Evolutionary conservation across 768 basidiomycete species (phyloP).

Genomic region (Lentinula raphanica): DNA sequence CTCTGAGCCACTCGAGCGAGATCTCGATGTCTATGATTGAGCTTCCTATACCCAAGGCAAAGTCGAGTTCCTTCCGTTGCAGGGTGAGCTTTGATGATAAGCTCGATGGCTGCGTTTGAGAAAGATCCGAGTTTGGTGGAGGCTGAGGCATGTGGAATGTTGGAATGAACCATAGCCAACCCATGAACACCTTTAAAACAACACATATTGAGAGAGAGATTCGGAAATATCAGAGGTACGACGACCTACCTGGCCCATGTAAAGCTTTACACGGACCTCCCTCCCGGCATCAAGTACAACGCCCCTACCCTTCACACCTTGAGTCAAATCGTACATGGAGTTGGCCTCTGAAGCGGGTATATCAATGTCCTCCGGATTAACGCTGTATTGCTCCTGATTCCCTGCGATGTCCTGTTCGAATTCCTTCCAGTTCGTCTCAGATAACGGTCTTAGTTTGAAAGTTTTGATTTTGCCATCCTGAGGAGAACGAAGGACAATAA

Average conservation of each 20-base stretch:
- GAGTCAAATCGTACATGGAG: slow-evolving; percentile 38
- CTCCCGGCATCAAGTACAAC: slow-evolving; percentile 60
- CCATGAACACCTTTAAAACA: slow-evolving; percentile 57
- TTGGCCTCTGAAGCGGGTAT: slow-evolving; percentile 35
- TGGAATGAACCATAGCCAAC: slow-evolving; percentile 86
- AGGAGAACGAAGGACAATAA: not conserved
- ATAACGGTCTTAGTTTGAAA: slow-evolving; percentile 42
- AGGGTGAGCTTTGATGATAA: slow-evolving; percentile 36
- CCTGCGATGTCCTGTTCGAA: slow-evolving; percentile 31
- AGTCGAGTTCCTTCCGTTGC: slow-evolving; percentile 66
- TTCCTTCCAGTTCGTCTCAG: slow-evolving; percentile 37
- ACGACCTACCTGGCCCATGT: slow-evolving; percentile 56
- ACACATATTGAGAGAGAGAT: not conserved
- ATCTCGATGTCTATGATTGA: slow-evolving; percentile 63
- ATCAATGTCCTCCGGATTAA: slow-evolving; percentile 14
- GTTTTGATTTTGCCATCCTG: slow-evolving; percentile 39
- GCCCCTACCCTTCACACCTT: slow-evolving; percentile 29
- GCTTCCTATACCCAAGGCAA: slow-evolving; percentile 68
- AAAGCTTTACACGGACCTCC: slow-evolving; percentile 68
- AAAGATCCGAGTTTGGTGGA: slow-evolving; percentile 21
- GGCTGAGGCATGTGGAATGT: slow-evolving; percentile 70
- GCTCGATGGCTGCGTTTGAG: not conserved
- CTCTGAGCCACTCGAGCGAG: slow-evolving; percentile 45
- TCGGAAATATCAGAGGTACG: not conserved
- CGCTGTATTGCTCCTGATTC: slow-evolving; percentile 3